A percentile compares a stretch with the other conserved stretches of the same genome.
Conservation (phyloP, 768 basidiomycete genomes). For the Xerocomellus dryophilus region DNA sequence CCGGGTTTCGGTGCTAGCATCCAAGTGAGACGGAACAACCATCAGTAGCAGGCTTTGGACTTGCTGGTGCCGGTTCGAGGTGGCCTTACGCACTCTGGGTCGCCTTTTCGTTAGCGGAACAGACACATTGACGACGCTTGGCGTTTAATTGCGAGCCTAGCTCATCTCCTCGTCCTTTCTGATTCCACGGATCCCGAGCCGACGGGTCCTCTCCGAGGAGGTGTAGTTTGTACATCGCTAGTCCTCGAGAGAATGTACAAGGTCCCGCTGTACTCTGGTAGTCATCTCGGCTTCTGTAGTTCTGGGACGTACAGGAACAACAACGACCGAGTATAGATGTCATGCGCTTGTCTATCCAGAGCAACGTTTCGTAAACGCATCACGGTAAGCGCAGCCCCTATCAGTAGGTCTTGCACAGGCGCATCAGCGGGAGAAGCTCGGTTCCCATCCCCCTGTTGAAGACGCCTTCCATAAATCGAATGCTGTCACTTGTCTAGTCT, state of each 20-base stretch:
- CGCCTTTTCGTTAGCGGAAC: too few species aligned
- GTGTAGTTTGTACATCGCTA: not conserved
- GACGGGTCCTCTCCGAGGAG: slow-evolving; percentile 8
- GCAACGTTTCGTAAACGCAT: not conserved
- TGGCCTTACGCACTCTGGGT: too few species aligned
- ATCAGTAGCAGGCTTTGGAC: not conserved
- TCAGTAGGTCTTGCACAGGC: not conserved
- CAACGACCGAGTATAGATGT: not conserved
- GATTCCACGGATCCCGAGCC: not conserved
- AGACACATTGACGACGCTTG: not conserved
- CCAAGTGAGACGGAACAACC: not conserved
- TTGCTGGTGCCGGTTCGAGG: too few species aligned
- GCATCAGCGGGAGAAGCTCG: too few species aligned
- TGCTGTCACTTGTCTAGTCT: too few species aligned
- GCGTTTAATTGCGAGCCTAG: not conserved
- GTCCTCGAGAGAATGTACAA: not conserved
- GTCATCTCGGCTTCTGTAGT: not conserved
- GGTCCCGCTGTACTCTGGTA: not conserved
- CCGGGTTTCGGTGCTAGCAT: too few species aligned
- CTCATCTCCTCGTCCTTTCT: not conserved
- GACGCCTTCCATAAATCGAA: too few species aligned
- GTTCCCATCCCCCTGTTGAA: too few species aligned
- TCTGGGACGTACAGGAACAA: slow-evolving; percentile 2
- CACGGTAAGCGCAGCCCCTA: slow-evolving; percentile 16
- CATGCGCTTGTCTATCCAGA: not conserved